Percentiles rank a stretch among this genome's conserved stretches.
Conservation (phyloP, 805 yeast species). For the Helenozyma baotianmanensis region DNA sequence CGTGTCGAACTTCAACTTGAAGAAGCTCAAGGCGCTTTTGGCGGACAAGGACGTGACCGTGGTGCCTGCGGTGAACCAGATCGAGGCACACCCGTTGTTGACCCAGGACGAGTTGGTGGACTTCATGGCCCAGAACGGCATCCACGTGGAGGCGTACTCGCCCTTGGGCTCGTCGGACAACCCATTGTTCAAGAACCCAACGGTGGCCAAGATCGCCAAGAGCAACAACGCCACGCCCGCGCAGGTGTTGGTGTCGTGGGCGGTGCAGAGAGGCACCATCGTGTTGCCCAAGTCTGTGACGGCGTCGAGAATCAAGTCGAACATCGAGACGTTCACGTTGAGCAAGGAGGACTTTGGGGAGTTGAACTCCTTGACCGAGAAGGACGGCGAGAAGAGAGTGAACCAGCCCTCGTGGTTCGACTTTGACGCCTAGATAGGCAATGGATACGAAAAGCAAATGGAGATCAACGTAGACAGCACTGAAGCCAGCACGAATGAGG, state of each 20-base stretch:
- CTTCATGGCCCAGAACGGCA: constrained; percentile 10
- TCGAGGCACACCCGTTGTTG: constrained; percentile 18
- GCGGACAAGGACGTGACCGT: constrained; percentile 15
- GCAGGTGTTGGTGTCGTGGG: constrained; percentile 17
- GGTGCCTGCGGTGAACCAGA: constrained; percentile 17
- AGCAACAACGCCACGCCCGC: constrained; percentile 14
- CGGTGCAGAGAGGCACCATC: constrained; percentile 15
- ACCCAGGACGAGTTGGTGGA: constrained; percentile 14
- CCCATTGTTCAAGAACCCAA: constrained; percentile 12
- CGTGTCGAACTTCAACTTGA: constrained; percentile 15
- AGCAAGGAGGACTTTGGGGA: constrained; percentile 33
- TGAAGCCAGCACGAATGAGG: too few species aligned
- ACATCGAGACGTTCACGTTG: constrained; percentile 33
- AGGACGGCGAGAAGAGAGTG: constrained; percentile 29
- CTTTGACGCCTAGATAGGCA: too few species aligned
- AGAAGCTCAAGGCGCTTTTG: constrained; percentile 11
- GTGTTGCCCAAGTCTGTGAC: constrained; percentile 18
- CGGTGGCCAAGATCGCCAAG: constrained; percentile 12
- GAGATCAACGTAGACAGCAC: too few species aligned
- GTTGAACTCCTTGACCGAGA: constrained; percentile 27
- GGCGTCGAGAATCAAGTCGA: constrained; percentile 32
- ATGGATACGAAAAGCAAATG: too few species aligned
- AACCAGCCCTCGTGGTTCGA: constrained; percentile 21
- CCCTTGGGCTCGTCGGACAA: constrained; percentile 15
- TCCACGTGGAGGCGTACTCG: constrained; percentile 15